A percentile compares a stretch with the other conserved stretches of the same genome.
Conservation (phyloP, 1,284 basidiomycete genomes). For the Apiotrichum gamsii region DNA sequence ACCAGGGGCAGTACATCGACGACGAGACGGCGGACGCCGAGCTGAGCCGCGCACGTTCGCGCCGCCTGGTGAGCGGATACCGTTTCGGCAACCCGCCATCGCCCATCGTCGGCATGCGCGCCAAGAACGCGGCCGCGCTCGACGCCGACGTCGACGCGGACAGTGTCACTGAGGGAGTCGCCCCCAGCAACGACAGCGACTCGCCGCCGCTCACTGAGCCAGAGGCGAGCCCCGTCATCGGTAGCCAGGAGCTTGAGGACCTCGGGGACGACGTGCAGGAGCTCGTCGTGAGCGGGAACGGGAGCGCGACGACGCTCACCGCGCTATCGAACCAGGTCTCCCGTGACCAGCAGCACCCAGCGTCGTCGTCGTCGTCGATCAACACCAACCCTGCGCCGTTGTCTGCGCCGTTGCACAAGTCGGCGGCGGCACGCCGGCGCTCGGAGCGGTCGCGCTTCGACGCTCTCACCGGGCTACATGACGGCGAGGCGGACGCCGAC, state of each 20-base stretch:
- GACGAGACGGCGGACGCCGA: conserved; percentile 25
- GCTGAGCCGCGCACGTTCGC: conserved; percentile 30
- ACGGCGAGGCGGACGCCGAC: conserved; percentile 47
- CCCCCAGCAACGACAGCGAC: conserved; percentile 14
- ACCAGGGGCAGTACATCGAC: not conserved
- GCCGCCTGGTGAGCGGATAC: conserved; percentile 42
- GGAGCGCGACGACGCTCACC: not conserved
- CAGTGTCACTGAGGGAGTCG: not conserved
- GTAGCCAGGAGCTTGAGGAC: not conserved
- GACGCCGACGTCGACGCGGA: not conserved
- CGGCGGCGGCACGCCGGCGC: not conserved
- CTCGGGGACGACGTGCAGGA: not conserved
- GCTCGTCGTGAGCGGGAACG: too few species aligned
- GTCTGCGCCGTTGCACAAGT: not conserved
- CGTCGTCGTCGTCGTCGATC: too few species aligned
- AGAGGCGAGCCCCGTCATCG: conserved; percentile 6
- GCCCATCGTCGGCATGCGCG: conserved; percentile 6
- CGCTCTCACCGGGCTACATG: conserved; percentile 39
- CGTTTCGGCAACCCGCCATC: conserved; percentile 41
- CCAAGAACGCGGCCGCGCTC: not conserved
- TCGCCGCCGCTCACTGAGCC: conserved; percentile 29
- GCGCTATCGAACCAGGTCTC: not conserved
- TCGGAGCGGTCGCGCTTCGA: conserved; percentile 23
- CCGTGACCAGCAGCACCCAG: too few species aligned
- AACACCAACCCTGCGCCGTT: not conserved